These are phyloP conservation scores for Phytopythium aichiense DNA, from an alignment of 352 stramenopile species.

Conservation along the genomic window DNA sequence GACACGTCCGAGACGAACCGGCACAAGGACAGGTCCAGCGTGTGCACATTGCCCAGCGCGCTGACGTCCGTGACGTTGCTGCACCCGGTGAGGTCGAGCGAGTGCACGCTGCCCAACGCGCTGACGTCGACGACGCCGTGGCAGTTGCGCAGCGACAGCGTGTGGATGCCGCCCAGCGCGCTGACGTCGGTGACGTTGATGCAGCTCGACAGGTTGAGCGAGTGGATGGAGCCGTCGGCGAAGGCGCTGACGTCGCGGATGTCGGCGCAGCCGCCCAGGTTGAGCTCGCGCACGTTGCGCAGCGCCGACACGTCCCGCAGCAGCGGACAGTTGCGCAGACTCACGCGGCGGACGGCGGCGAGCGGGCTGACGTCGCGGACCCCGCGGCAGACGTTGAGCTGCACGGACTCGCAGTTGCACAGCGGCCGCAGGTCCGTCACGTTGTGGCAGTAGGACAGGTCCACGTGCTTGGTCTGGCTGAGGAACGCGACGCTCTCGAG, in stretches of 20 bases:
- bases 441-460: constrained; percentile 68
- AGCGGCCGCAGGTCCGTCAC: constrained; percentile 46
- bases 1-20: constrained; percentile 50
- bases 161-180: constrained; percentile 36
- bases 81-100: constrained; percentile 59
- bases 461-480: constrained; percentile 27
- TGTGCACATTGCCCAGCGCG: constrained; percentile 33
- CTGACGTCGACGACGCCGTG: constrained; percentile 33
- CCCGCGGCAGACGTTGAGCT: constrained; percentile 60
- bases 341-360: constrained; percentile 33
- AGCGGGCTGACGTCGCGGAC: constrained; percentile 44
- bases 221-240: constrained; percentile 24
- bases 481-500: constrained; percentile 50
- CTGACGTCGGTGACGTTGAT: constrained; percentile 56
- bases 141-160: constrained; percentile 49
- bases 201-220: constrained; percentile 52
- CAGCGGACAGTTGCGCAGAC: constrained; percentile 55
- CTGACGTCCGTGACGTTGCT: constrained; percentile 46
- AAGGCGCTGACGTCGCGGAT: constrained; percentile 41
- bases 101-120: constrained; percentile 31
- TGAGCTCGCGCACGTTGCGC: constrained; percentile 42
- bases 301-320: constrained; percentile 45
- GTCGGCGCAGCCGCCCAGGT: constrained; percentile 47
- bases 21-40: constrained; percentile 55
- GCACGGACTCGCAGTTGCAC: constrained; percentile 36